Evolutionary conservation across 768 basidiomycete genomes (phyloP).

Genomic region (Rhodotorula babjevae): DNA sequence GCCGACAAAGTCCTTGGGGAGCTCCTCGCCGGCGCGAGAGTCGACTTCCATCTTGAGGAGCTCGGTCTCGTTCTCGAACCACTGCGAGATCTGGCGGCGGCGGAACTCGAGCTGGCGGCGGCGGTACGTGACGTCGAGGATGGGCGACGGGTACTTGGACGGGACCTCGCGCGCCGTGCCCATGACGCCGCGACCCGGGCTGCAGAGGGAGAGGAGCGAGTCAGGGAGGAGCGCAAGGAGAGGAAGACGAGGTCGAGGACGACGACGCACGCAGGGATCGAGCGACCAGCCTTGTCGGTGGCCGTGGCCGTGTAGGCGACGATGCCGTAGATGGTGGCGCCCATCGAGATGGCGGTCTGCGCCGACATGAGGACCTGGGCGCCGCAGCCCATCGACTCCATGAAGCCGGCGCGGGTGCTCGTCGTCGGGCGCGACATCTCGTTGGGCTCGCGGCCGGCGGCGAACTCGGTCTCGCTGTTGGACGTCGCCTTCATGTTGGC

Average conservation of each 20-base stretch:
- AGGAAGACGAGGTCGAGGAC: too few species aligned
- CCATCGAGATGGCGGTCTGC: constrained; percentile 89
- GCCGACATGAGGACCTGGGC: constrained; percentile 97
- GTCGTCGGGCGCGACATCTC: constrained; percentile 99
- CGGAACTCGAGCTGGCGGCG: constrained; percentile 92
- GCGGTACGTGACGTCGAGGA: constrained; percentile 81
- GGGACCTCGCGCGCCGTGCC: constrained; percentile 80
- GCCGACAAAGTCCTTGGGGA: constrained; percentile 67
- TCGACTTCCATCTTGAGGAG: constrained; percentile 76
- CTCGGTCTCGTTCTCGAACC: constrained; percentile 82
- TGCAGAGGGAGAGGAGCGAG: not conserved
- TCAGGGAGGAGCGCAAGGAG: too few species aligned
- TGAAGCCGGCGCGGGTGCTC: constrained; percentile 85
- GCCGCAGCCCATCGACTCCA: constrained; percentile 95
- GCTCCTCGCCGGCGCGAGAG: constrained; percentile 48
- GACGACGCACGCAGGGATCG: constrained; percentile 65
- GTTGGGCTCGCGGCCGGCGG: constrained; percentile 97
- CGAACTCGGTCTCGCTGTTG: constrained; percentile 93
- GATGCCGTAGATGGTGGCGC: constrained; percentile 75
- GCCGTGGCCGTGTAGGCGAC: constrained; percentile 95
- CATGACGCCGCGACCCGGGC: constrained; percentile 84
- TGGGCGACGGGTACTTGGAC: constrained; percentile 64
- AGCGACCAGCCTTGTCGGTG: constrained; percentile 97
- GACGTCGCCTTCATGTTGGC: constrained; percentile 99
- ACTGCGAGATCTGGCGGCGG: constrained; percentile 86